These are phyloP conservation scores for Talaromyces amestolkiae DNA, from an alignment of 2,329 filamentous ascomycete genomes.

Conservation along the genomic window DNA sequence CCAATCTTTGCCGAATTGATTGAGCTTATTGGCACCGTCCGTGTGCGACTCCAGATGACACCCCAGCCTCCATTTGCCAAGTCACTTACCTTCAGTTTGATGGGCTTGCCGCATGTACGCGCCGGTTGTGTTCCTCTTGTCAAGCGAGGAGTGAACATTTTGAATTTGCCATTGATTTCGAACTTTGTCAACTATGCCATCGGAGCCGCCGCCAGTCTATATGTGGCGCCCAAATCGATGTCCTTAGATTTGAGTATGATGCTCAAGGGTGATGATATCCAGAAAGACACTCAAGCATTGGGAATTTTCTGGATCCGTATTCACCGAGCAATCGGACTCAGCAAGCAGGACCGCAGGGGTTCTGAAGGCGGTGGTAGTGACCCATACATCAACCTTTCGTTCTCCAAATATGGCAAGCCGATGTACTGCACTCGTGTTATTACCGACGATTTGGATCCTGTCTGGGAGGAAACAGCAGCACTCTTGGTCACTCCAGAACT, in stretches of 20 bases:
- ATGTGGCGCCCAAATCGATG: conserved; percentile 92
- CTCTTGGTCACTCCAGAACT: conserved; percentile 83
- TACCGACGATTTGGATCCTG: conserved; percentile 86
- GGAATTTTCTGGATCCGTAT: conserved; percentile 93
- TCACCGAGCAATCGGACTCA: conserved; percentile 79
- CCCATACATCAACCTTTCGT: conserved; percentile 90
- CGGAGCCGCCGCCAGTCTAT: conserved; percentile 79
- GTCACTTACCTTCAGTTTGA: conserved; percentile 86
- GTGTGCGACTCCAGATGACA: conserved; percentile 77
- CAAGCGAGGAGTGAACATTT: conserved; percentile 82
- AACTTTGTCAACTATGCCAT: conserved; percentile 98
- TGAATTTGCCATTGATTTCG: conserved; percentile 88
- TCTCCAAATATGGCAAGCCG: conserved; percentile 95
- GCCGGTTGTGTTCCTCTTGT: conserved; percentile 91
- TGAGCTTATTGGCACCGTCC: conserved; percentile 82
- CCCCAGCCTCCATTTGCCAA: conserved; percentile 92
- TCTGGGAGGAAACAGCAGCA: conserved; percentile 85
- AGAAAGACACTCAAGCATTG: conserved; percentile 78
- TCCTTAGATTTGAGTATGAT: conserved; percentile 87
- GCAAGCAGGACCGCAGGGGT: conserved; percentile 84
- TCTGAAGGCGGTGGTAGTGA: conserved; percentile 85
- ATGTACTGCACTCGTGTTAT: conserved; percentile 98
- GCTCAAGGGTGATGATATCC: conserved; percentile 84
- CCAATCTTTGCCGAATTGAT: conserved; percentile 89
- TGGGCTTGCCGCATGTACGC: conserved; percentile 86